Evolutionary conservation across 2,329 filamentous ascomycete species (phyloP), one percentile per base, ranked within the genome.

Genomic region (Epicoccum nigrum): DNA sequence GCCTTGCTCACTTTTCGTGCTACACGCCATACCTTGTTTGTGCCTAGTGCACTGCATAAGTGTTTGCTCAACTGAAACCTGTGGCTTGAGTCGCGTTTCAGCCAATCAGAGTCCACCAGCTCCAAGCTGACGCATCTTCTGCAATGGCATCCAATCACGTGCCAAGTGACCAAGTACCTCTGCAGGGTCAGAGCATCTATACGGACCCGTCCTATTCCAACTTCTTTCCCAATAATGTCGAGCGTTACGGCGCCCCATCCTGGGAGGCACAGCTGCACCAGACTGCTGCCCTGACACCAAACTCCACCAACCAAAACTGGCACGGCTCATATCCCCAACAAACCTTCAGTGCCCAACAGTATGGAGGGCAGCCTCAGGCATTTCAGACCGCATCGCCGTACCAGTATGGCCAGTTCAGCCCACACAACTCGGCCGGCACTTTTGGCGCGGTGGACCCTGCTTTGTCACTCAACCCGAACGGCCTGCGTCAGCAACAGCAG

Each of bases 111-210:
- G n/a, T 44, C 53, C 31, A 46, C 44, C 38, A 44, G 8, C 46
- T 39, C 51, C 54, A 23, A 41, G 37, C 33, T 40, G 41, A 34
- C 49, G n/a, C n/a, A 43, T 54, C 47, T 60, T 52, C 51, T 53
- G 12, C 50, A 56, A 73, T 73, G 70, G 70, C 68, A 33, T 59
- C 67, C 45, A 68, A 65, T 73, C 70, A 73, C 69, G 67, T 73
- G 69, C 67, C 66, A 15, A 60, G 45, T 68, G 67, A 71, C 55
- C 67, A 68, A 52, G 59, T 64, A 23, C 62, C 67, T 27, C 39
- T 67, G 34, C 67, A 66, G 51, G 63, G 62, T 33, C 69, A 70
- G 55, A 67, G 55, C 52, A 63, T 72, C 54, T 72, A 72, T 59
- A 56, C 55, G 59, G 65, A 72, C 53, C 53, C 67, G 1, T 55